Conservation (phyloP, 345 rosid genomes). For the Sisymbrium altissimum region DNA sequence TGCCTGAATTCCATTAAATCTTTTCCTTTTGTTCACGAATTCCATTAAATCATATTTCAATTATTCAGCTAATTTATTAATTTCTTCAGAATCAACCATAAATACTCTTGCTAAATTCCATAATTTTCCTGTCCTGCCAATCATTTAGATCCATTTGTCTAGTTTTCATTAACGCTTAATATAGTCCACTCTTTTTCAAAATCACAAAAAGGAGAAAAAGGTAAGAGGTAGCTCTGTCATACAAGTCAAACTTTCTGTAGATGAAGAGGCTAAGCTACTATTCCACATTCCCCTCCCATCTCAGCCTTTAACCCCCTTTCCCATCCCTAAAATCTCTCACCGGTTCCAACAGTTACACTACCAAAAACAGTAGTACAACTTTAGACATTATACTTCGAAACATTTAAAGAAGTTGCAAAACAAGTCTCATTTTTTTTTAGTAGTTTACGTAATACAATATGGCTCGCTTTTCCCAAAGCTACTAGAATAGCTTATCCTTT, state of each 20-base stretch:
- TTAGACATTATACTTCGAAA: not conserved
- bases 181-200: not conserved
- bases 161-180: not conserved
- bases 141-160: not conserved
- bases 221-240: not conserved
- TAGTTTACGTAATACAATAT: slow-evolving; percentile 2
- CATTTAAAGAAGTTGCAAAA: not conserved
- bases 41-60: not conserved
- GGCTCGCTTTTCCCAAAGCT: slow-evolving; percentile 11
- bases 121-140: not conserved
- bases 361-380: too few species aligned
- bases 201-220: not conserved
- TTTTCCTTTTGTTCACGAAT: too few species aligned
- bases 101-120: not conserved
- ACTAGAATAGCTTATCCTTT: not conserved
- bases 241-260: slow-evolving; percentile 13
- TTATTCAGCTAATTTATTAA: not conserved
- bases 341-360: not conserved
- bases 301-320: not conserved
- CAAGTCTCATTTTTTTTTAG: not conserved
- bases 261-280: not conserved
- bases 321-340: slow-evolving; percentile 3
- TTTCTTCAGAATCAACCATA: not conserved
- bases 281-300: slow-evolving; percentile 16
- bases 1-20: not conserved